Conservation (phyloP, 1,284 basidiomycete species). For the Trametes pubescens region DNA sequence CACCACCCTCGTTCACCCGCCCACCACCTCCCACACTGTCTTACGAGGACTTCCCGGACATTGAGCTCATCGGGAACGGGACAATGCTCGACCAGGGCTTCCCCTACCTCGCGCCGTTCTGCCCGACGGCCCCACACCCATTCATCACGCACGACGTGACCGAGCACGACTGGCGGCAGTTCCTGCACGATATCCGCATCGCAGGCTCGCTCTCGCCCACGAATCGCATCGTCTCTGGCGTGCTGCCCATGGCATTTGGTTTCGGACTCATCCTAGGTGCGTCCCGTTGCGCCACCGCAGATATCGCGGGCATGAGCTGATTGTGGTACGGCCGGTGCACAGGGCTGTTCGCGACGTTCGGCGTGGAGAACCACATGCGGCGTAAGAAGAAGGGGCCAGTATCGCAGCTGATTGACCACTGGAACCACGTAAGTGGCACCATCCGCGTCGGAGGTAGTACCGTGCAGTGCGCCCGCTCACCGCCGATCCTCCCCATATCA, state of each 20-base stretch:
- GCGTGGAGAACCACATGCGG: slow-evolving; percentile 29
- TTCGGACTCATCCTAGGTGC: slow-evolving; percentile 20
- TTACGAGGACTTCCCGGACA: slow-evolving; percentile 21
- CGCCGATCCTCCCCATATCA: slow-evolving; percentile 15
- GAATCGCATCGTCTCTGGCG: slow-evolving; percentile 26
- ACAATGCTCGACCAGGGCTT: slow-evolving; percentile 28
- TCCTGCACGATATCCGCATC: slow-evolving; percentile 22
- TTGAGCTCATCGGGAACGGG: slow-evolving; percentile 24
- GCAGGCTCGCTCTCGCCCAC: slow-evolving; percentile 36
- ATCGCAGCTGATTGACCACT: slow-evolving; percentile 43
- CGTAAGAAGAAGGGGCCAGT: slow-evolving; percentile 35
- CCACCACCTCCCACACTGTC: slow-evolving; percentile 5
- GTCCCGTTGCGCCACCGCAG: background rate
- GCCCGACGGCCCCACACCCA: slow-evolving; percentile 44
- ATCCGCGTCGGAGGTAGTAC: background rate
- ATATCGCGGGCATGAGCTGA: too few species aligned
- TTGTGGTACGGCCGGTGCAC: background rate
- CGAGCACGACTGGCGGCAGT: slow-evolving; percentile 46
- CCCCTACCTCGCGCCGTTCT: slow-evolving; percentile 25
- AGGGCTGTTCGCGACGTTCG: slow-evolving; percentile 28
- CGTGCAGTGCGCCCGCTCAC: background rate
- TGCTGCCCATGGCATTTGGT: slow-evolving; percentile 26
- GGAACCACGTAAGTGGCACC: slow-evolving; percentile 46
- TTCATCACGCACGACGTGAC: slow-evolving; percentile 48
- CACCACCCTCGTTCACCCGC: slow-evolving; percentile 27